These are phyloP conservation scores for Coccomyxa subellipsoidea DNA, from an alignment of 163 green algal genomes.

Conservation along the genomic window DNA sequence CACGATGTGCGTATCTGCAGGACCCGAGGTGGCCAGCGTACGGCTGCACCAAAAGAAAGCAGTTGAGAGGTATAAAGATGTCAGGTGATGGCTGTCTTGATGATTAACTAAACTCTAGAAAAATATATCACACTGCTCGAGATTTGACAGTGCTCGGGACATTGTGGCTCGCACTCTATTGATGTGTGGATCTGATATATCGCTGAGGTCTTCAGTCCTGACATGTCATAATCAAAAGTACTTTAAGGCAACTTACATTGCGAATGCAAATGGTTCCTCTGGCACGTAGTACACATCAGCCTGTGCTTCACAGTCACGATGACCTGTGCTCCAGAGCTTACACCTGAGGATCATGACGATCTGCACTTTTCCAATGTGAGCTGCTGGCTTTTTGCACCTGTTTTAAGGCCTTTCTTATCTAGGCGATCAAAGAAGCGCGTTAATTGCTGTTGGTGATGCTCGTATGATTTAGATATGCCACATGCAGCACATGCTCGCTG, in stretches of 20 bases:
- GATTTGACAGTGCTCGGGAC: too few species aligned
- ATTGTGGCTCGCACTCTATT: background rate
- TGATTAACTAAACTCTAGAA: too few species aligned
- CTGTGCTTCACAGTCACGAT: too few species aligned
- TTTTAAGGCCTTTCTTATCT: background rate
- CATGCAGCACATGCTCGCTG: constrained; percentile 80
- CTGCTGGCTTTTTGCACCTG: background rate
- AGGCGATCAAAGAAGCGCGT: background rate
- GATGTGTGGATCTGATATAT: background rate
- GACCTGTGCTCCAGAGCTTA: too few species aligned
- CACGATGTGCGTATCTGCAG: background rate
- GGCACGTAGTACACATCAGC: too few species aligned
- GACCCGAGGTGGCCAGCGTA: background rate
- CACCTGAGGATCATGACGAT: background rate
- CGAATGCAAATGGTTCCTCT: too few species aligned
- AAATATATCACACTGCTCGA: too few species aligned
- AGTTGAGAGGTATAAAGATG: background rate
- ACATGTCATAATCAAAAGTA: too few species aligned
- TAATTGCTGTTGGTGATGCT: background rate
- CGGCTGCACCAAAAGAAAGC: background rate
- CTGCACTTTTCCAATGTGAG: background rate
- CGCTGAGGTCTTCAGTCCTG: background rate
- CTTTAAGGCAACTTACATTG: background rate
- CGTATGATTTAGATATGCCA: background rate
- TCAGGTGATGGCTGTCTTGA: too few species aligned